phyloP scores from a whole-genome alignment of 176 grass and related monocot genomes.

The Themeda triandra region DNA sequence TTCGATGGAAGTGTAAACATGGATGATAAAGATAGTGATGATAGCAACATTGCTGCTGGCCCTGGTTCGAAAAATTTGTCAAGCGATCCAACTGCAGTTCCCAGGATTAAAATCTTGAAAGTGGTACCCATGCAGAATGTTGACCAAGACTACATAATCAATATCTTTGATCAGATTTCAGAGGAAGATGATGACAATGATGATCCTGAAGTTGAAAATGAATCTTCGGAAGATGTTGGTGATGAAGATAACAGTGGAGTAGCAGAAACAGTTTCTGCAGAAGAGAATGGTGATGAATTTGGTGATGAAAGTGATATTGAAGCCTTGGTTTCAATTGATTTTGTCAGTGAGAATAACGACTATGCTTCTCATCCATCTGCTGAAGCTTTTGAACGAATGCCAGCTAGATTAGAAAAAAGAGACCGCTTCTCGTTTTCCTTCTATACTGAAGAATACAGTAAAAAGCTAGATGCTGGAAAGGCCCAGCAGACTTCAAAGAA shows the following conservation, averaged over 20 bases:
- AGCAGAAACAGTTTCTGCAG: conserved; percentile 46
- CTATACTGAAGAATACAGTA: conserved; percentile 55
- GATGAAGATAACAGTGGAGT: conserved; percentile 66
- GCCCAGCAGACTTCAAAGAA: conserved; percentile 37
- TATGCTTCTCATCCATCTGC: conserved; percentile 27
- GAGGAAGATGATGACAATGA: conserved; percentile 67
- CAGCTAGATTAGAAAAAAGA: conserved; percentile 81
- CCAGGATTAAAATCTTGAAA: conserved; percentile 76
- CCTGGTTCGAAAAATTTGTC: conserved; percentile 58
- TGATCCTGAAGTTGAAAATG: conserved; percentile 52
- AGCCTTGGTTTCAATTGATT: conserved; percentile 49
- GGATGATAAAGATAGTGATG: conserved; percentile 56
- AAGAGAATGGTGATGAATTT: conserved; percentile 43
- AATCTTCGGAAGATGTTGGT: conserved; percentile 48
- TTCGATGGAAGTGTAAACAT: conserved; percentile 38
- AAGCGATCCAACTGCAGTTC: conserved; percentile 51
- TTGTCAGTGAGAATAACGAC: conserved; percentile 30
- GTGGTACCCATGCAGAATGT: conserved; percentile 69
- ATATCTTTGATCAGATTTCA: conserved; percentile 86
- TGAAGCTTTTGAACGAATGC: conserved; percentile 53
- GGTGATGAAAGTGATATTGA: conserved; percentile 56
- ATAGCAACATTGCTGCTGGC: conserved; percentile 48
- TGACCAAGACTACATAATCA: conserved; percentile 73
- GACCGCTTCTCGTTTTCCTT: conserved; percentile 77
- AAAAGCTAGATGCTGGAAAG: conserved; percentile 29